Base-by-base conservation (phyloP, 78 protist genomes). In the Guillardia theta region DNA sequence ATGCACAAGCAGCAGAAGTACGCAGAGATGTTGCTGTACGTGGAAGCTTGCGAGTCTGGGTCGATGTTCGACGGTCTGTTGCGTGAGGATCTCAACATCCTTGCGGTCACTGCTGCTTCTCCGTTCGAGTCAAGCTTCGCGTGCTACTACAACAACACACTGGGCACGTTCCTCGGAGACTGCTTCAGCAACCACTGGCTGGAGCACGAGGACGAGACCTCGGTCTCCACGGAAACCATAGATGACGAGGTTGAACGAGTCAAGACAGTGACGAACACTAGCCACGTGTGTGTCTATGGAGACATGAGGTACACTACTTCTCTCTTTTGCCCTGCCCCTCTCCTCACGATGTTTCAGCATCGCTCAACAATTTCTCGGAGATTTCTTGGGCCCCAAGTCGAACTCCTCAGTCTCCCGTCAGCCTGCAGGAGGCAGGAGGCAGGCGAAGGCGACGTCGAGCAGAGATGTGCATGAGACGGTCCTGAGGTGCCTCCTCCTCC, bases 31-130 rank as follows among this genome's bases (percentile, higher is more conserved):
- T 48, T 95, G 48, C 9, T 77, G 48, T 93, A 95, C 87, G 48
- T 93, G 21, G 96, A 95, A 62, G 96, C 96, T 46, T 95, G 96
- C 93, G 78, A 95, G 44, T 78, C 94, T 37, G 96, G 96, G 47
- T 95, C 96, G 39, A 93, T 95, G 95, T 95, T 93, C 93, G 0
- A 0, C 30, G 94, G 92, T 46, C 43, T 76, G 80, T 90, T 93
- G 45, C 45, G 77, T 6, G 48, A 27, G 41, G 83, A 76, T 53
- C 64, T 62, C 44, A 8, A 30, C 33, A 30, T 76, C 47, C 5
- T 39, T 22, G 94, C 94, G 21, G 24, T 41, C 62, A 93, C 94
- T 21, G 94, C 94, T 37, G 88, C 94, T 48, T 0, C 53, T 21
- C 77, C 76, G 24, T 0, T 0, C 1, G 92, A 93, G 88, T 15